Evolutionary conservation across 768 basidiomycete genomes (phyloP), one percentile per base, ranked within the genome.

Genomic region (Xanthoconium stramineum): DNA sequence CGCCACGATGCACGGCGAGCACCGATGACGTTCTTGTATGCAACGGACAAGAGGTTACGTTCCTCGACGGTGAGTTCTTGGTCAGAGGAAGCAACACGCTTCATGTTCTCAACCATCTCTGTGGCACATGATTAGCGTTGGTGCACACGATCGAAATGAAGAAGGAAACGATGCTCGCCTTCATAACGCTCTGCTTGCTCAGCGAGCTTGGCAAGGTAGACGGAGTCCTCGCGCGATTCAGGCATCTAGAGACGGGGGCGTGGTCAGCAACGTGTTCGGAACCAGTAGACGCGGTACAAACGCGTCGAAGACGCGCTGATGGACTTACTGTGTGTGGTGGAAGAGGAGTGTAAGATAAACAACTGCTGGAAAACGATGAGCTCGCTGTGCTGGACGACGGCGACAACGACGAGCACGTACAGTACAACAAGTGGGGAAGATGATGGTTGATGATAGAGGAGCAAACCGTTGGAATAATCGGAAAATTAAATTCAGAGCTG

Each of bases 91-190:
- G 95, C 95, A 63, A 98, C 95, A 60, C 85, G 86, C 86, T 98
- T 98, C 95, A 98, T 98, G 84, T 95, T 96, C 78, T 94, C 91
- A 65, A 97, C 95, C 95, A 97, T 97, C 77, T 97, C 91, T 87
- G 74, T 29, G 56, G 56, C 32, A 47, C 42, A 48, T 29, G 49
- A 61, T 64, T 5, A 50, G 35, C 58, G 51, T 49, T 35, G 64
- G 46, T 55, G 61, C 42, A 57, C 60, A 58, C 55, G 52, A 58
- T 54, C 35, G 38, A 49, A 50, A 42, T 15, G 36, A 50, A 29
- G 3, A 47, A 13, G 14, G 14, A 17, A 29, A 47, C 3, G 33
- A 71, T 77, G 70, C 79, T 48, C 43, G 89, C 95, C 95, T 82
- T 98, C 95, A 74, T 98, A 98, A 49, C 96, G 95, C 84, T 98